Conservation (phyloP, 2,329 filamentous ascomycete genomes). For the Beauveria sp. region DNA sequence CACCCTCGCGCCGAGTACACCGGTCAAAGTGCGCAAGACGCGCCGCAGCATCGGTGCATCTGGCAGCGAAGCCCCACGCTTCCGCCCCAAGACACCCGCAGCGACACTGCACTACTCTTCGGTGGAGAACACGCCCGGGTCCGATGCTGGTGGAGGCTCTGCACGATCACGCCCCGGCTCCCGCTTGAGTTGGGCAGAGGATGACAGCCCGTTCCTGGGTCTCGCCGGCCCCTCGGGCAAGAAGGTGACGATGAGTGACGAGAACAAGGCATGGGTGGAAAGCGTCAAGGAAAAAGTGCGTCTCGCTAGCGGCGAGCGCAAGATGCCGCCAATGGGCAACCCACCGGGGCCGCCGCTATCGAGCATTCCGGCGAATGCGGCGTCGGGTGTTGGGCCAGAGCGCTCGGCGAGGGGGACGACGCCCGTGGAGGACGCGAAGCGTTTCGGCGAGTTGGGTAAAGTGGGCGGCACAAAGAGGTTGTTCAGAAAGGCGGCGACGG, state of each 20-base stretch:
- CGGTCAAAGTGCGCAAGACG: slow-evolving; percentile 48
- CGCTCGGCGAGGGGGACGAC: not conserved
- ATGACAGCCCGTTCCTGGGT: slow-evolving; percentile 53
- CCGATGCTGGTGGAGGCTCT: slow-evolving; percentile 31
- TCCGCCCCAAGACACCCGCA: slow-evolving; percentile 37
- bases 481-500: slow-evolving; percentile 42
- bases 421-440: slow-evolving; percentile 21
- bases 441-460: slow-evolving; percentile 64
- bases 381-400: not conserved
- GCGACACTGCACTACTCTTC: slow-evolving; percentile 32
- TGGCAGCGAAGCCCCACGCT: slow-evolving; percentile 23
- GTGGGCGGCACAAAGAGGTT: slow-evolving; percentile 67
- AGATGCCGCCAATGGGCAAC: slow-evolving; percentile 21
- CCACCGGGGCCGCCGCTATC: slow-evolving; percentile 11
- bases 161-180: slow-evolving; percentile 44
- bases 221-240: slow-evolving; percentile 63
- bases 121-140: slow-evolving; percentile 34
- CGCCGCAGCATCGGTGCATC: slow-evolving; percentile 37
- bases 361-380: not conserved
- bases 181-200: slow-evolving; percentile 49
- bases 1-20: slow-evolving; percentile 32
- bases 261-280: slow-evolving; percentile 74
- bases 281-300: slow-evolving; percentile 75
- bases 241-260: slow-evolving; percentile 59
- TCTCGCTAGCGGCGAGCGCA: slow-evolving; percentile 55